phyloP scores from a whole-genome alignment of 345 rosid species.

The Salix purpurea region DNA sequence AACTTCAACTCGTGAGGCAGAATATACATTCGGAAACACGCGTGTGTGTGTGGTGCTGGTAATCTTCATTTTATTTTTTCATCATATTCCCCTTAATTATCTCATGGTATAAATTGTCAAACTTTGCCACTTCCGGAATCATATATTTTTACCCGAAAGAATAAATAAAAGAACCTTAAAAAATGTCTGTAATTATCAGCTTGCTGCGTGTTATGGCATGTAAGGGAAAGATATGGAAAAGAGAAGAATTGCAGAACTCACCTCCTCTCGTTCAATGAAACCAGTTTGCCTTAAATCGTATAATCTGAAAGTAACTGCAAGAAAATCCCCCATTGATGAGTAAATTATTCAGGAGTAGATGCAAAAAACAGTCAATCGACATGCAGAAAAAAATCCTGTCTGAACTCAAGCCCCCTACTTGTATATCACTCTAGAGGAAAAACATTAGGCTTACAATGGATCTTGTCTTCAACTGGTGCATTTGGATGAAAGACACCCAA shows the following conservation, averaged over 20 bases:
- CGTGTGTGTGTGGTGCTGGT: neutral
- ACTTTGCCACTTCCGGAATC: neutral
- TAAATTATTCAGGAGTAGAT: neutral
- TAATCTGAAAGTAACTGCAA: conserved; percentile 79
- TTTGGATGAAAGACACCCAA: conserved; percentile 77
- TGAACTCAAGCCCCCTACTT: neutral
- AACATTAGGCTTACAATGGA: conserved; percentile 1
- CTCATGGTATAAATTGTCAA: neutral
- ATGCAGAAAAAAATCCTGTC: neutral
- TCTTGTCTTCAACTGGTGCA: conserved; percentile 64
- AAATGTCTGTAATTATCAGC: neutral
- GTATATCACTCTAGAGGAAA: neutral
- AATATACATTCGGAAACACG: neutral
- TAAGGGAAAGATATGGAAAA: neutral
- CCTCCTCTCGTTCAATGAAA: conserved; percentile 85
- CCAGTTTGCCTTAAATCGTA: conserved; percentile 88
- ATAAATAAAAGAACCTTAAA: neutral
- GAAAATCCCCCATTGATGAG: conserved; percentile 1
- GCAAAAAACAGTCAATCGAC: neutral
- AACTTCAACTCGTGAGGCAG: neutral
- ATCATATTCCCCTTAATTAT: neutral
- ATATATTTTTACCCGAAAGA: neutral
- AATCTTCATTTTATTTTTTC: neutral
- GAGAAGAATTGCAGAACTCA: conserved; percentile 20
- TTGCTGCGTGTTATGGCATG: neutral